Conservation (phyloP, 78 protist genomes). For the Dictyostelium firmibasis region DNA sequence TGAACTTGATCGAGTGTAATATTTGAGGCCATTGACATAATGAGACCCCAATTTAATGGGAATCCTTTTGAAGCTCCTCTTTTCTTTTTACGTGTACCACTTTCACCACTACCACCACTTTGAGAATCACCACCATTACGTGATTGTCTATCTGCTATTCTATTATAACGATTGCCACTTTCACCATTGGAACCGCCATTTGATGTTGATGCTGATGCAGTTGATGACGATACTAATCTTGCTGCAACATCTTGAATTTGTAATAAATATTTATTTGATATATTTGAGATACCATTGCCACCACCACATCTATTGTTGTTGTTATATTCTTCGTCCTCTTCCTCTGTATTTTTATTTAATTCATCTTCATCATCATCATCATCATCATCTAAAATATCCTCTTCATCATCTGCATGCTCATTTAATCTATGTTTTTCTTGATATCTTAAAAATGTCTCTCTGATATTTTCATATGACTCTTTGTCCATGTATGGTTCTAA, state of each 20-base stretch:
- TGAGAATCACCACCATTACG: not conserved
- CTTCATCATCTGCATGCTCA: not conserved
- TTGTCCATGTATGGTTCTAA: constrained; percentile 43
- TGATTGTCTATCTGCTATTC: not conserved
- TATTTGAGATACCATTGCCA: not conserved
- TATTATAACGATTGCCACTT: not conserved
- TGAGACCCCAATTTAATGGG: constrained; percentile 41
- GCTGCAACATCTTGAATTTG: not conserved
- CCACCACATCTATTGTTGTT: not conserved
- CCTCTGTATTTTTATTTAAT: not conserved
- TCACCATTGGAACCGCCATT: not conserved
- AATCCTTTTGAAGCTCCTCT: constrained; percentile 1
- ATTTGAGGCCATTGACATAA: constrained; percentile 36
- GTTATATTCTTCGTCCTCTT: not conserved
- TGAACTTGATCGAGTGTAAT: constrained; percentile 57
- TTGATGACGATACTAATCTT: not conserved
- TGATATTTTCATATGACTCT: constrained; percentile 8
- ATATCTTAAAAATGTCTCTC: not conserved
- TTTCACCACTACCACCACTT: not conserved
- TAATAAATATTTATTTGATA: constrained; percentile 11
- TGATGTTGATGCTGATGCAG: not conserved
- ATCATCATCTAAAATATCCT: constrained; percentile 12
- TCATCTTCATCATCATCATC: constrained; percentile 19
- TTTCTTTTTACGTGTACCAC: not conserved
- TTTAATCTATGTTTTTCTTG: constrained; percentile 16